A percentile compares a stretch with the other conserved stretches of the same genome.
Conservation (phyloP, 1,139 yeast genomes). For the Taphrina communis region DNA sequence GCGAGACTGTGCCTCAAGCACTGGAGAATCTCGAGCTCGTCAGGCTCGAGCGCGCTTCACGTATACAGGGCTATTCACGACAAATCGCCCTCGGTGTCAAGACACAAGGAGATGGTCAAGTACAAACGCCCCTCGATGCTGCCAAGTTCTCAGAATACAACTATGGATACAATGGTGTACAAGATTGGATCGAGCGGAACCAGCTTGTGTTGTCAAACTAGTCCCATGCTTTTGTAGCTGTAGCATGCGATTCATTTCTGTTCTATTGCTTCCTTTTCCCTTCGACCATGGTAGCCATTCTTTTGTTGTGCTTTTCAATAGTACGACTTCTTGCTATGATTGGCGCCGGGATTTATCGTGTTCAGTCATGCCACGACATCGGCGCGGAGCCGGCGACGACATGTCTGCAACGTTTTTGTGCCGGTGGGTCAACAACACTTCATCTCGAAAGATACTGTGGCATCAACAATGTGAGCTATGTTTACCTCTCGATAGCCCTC, state of each 20-base stretch:
- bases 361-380: too few relatives aligned
- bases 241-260: too few relatives aligned
- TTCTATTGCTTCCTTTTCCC: too few relatives aligned
- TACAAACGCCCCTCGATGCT: neutral
- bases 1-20: neutral
- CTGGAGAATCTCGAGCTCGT: neutral
- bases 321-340: too few relatives aligned
- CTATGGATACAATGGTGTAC: neutral
- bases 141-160: neutral
- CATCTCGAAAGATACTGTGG: neutral
- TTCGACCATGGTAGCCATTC: too few relatives aligned
- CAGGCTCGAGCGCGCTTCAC: neutral
- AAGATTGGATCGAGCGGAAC: slow-evolving; percentile 5
- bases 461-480: neutral
- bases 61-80: neutral
- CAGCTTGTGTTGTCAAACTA: neutral
- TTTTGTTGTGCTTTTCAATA: too few relatives aligned
- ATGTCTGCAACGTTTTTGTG: neutral
- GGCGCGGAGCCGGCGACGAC: too few relatives aligned
- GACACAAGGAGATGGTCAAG: neutral
- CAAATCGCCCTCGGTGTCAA: slow-evolving; percentile 2
- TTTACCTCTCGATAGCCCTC: neutral
- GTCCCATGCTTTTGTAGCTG: neutral
- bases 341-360: too few relatives aligned
- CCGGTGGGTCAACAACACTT: neutral